Percentiles rank a stretch among this genome's conserved stretches.
Evolutionary conservation across 768 basidiomycete species (phyloP).

Genomic region (Dendrothele bispora): DNA sequence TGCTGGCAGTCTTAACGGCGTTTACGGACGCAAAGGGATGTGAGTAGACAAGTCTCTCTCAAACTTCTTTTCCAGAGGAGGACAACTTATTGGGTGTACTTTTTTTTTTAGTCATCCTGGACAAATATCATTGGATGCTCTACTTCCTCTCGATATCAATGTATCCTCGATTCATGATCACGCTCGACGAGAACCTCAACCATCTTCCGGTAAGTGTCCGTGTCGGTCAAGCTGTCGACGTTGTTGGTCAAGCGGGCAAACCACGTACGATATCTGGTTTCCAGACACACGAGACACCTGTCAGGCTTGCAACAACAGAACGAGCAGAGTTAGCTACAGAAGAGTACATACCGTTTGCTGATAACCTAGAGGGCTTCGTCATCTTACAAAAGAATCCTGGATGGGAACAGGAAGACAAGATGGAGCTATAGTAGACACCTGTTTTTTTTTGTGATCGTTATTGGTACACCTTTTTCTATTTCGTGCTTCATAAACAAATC

Average conservation of each 20-base stretch:
- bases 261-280: conserved; percentile 95
- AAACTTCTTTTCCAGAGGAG: background rate
- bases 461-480: too few species aligned
- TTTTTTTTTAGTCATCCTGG: conserved; percentile 73
- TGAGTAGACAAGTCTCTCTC: conserved; percentile 43
- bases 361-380: conserved; percentile 91
- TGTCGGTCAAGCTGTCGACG: conserved; percentile 96
- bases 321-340: conserved; percentile 96
- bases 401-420: conserved; percentile 83
- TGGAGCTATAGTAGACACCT: conserved; percentile 57
- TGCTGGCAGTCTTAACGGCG: conserved; percentile 84
- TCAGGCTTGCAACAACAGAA: conserved; percentile 92
- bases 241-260: conserved; percentile 97
- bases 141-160: conserved; percentile 95
- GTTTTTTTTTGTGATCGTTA: too few species aligned
- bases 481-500: too few species aligned
- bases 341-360: conserved; percentile 89
- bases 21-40: conserved; percentile 94
- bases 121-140: conserved; percentile 98
- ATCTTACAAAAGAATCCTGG: conserved; percentile 91
- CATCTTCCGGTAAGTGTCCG: conserved; percentile 88
- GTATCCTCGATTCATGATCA: conserved; percentile 98
- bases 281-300: conserved; percentile 97
- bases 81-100: background rate
- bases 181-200: conserved; percentile 89